Evolutionary conservation across 768 basidiomycete species (phyloP), one percentile per base, ranked within the genome.

Genomic region (Rhodotorula babjevae): DNA sequence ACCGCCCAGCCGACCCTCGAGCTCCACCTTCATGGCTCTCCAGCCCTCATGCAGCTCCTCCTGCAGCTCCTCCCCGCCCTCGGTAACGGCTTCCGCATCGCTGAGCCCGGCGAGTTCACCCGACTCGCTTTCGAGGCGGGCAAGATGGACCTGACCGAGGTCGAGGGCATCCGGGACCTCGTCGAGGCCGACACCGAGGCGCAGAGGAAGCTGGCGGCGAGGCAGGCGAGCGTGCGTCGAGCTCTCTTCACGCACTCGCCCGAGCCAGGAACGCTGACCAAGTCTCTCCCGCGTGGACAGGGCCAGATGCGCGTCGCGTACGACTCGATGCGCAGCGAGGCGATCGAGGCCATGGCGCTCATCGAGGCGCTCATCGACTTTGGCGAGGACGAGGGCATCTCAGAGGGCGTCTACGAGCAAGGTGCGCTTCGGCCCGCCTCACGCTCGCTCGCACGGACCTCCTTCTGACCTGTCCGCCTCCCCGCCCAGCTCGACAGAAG

Each of bases 311-410:
- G 86, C 61, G 82, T 82, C 18, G 85, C 85, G 62, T 89, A 89
- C 71, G 87, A 90, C 61, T 78, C 84, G 10, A 80, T 95, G 61
- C 83, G 93, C 65, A 80, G 81, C 14, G 84, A 87, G 21, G 87
- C 91, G 27, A 85, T 95, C 33, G 83, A 85, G 42, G 89, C 88
- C 62, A 85, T 92, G 31, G 87, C 93, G 19, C 85, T 87, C 72
- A 84, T 92, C 9, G 93, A 96, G 81, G 93, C 93, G 1, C 82
- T 94, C 29, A 93, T 96, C 65, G 93, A 95, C 80, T 96, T 94
- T 80, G 91, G 91, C 12, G 93, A 96, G 81, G 90, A 89, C 23
- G 93, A 94, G 78, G 90, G 91, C 49, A 86, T 94, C 53, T 92
- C 93, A 78, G 89, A 89, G n/a, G 88, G 85, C 16, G 87, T 92